These are phyloP conservation scores for Fraxinus dipetala DNA, from an alignment of 305 asterid genomes.

Conservation along the genomic window DNA sequence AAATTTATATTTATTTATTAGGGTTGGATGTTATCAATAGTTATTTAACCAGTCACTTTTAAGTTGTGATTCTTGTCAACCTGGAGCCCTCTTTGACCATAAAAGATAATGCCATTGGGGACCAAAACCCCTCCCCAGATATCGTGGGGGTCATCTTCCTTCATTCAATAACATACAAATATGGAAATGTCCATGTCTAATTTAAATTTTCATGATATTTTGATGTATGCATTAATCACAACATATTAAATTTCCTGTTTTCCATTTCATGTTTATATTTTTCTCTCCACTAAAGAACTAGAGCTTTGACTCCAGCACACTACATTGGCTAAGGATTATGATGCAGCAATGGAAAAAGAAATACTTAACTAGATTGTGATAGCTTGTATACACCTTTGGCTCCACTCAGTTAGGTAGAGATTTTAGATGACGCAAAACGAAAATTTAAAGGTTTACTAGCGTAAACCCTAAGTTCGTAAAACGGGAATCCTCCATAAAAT, in stretches of 20 bases:
- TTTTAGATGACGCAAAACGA: neutral
- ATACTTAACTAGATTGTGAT: conserved; percentile 14
- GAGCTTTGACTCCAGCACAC: neutral
- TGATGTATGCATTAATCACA: neutral
- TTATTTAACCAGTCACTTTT: conserved; percentile 18
- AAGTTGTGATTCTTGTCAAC: conserved; percentile 25
- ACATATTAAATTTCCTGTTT: neutral
- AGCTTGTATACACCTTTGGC: conserved; percentile 19
- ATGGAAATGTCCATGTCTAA: neutral
- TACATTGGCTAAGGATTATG: neutral
- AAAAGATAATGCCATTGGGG: neutral
- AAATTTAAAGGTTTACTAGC: too few relatives aligned
- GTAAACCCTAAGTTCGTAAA: too few relatives aligned
- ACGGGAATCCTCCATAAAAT: too few relatives aligned
- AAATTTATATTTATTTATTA: neutral
- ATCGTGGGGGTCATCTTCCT: neutral
- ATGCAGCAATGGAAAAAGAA: neutral
- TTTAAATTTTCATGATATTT: neutral
- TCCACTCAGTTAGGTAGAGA: conserved; percentile 8
- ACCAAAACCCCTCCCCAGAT: neutral
- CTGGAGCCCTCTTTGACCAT: conserved; percentile 15
- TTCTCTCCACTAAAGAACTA: neutral
- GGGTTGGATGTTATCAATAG: neutral
- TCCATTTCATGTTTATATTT: neutral
- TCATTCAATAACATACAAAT: neutral